phyloP scores from a whole-genome alignment of 2,329 filamentous ascomycete genomes.

The Fusarium sp. region DNA sequence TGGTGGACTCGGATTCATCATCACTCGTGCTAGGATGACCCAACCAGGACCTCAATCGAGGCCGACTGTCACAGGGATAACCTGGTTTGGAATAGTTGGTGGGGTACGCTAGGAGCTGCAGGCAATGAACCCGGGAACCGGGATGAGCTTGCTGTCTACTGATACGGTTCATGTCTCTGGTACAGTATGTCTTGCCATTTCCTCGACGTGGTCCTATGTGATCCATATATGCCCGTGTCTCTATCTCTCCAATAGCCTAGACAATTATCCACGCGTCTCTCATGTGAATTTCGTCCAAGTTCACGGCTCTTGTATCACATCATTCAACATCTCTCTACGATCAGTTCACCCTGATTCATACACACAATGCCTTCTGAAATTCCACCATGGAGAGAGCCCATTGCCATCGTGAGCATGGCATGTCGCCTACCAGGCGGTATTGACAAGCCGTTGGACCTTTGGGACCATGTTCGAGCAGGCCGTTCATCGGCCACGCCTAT shows the following conservation, averaged over 20 bases:
- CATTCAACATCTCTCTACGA: background rate
- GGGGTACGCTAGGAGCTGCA: slow-evolving; percentile 3
- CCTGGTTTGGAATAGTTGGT: background rate
- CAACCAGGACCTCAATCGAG: background rate
- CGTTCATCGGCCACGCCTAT: slow-evolving; percentile 39
- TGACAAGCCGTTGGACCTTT: slow-evolving; percentile 40
- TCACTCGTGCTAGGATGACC: background rate
- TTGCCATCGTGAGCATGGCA: slow-evolving; percentile 42
- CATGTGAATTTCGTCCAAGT: background rate
- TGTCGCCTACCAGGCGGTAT: slow-evolving; percentile 43
- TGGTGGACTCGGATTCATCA: background rate
- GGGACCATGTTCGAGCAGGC: slow-evolving; percentile 41
- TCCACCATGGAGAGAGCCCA: slow-evolving; percentile 41
- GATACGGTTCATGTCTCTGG: background rate
- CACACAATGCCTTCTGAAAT: slow-evolving; percentile 35
- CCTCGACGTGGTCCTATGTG: background rate
- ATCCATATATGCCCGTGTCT: background rate
- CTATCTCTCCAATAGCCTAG: background rate
- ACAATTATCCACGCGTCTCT: background rate
- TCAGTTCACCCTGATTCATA: slow-evolving; percentile 2
- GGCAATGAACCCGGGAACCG: background rate
- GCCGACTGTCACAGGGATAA: background rate
- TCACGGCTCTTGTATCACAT: background rate
- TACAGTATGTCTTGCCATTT: background rate
- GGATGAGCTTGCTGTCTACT: background rate